A percentile compares a stretch with the other conserved stretches of the same genome.
These are phyloP conservation scores for Ogataea nakhonphanomensis DNA, from an alignment of 805 yeast genomes.

Conservation along the genomic window DNA sequence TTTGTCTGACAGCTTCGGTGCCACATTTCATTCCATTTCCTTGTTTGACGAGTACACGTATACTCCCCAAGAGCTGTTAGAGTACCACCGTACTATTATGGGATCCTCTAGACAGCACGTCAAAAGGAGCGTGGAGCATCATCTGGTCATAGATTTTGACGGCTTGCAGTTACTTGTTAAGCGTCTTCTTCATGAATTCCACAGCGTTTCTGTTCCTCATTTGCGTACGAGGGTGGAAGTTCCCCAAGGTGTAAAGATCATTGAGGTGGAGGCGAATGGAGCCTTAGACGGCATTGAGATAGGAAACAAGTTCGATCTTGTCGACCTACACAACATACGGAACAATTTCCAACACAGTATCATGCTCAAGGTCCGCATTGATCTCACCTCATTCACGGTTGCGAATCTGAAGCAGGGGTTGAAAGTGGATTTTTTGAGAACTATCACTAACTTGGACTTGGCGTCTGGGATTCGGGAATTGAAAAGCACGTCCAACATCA, in stretches of 20 bases:
- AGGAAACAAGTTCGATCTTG: neutral
- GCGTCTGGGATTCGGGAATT: conserved; percentile 4
- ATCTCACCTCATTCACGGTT: conserved; percentile 16
- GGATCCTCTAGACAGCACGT: neutral
- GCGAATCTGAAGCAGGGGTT: conserved; percentile 16
- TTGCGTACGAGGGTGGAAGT: conserved; percentile 16
- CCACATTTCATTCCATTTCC: conserved; percentile 23
- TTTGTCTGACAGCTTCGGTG: conserved; percentile 17
- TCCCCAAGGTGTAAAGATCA: conserved; percentile 19
- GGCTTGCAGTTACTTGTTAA: conserved; percentile 10
- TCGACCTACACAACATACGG: conserved; percentile 18
- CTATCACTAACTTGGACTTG: conserved; percentile 6
- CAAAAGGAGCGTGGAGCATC: conserved; percentile 15
- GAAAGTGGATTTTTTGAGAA: conserved; percentile 13
- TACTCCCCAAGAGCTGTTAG: conserved; percentile 18
- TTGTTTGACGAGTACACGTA: conserved; percentile 29
- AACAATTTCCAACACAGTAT: conserved; percentile 23
- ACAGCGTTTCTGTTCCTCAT: conserved; percentile 17
- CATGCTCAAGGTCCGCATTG: conserved; percentile 24
- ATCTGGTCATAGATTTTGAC: conserved; percentile 24
- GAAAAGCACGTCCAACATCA: conserved; percentile 10
- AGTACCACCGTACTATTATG: conserved; percentile 17
- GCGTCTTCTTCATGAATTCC: conserved; percentile 15
- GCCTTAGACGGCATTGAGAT: conserved; percentile 3
- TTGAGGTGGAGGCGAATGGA: conserved; percentile 20